phyloP scores from a whole-genome alignment of 2,329 filamentous ascomycete genomes.

The Cladophialophora exuberans region DNA sequence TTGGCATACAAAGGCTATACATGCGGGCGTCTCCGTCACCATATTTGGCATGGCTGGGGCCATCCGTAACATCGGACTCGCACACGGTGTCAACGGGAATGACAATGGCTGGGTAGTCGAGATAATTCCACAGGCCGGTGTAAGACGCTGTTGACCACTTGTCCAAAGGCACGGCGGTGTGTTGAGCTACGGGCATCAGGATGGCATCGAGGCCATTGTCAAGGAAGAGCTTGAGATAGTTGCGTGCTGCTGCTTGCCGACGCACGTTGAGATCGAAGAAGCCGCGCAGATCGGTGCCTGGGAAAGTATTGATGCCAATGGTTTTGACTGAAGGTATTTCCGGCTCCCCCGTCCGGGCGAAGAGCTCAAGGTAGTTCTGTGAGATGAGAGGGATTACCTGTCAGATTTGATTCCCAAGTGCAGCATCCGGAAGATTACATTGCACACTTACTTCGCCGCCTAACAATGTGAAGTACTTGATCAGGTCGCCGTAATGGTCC shows the following conservation, averaged over 20 bases:
- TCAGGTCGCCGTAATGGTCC: conserved; percentile 15
- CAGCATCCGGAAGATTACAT: background rate
- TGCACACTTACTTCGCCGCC: conserved; percentile 17
- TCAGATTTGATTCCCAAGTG: background rate
- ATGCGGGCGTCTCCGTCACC: conserved; percentile 18
- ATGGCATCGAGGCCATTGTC: conserved; percentile 59
- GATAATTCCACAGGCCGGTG: conserved; percentile 68
- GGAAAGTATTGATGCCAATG: conserved; percentile 8
- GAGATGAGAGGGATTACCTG: background rate
- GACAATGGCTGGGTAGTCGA: conserved; percentile 66
- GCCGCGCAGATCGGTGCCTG: conserved; percentile 14
- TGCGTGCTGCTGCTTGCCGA: conserved; percentile 13
- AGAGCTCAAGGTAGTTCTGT: conserved; percentile 19
- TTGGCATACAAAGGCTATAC: conserved; percentile 20
- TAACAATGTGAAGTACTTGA: conserved; percentile 15
- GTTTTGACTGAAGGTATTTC: conserved; percentile 16
- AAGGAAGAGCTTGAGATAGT: conserved; percentile 33
- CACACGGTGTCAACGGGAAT: conserved; percentile 62
- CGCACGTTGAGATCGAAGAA: conserved; percentile 23
- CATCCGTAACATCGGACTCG: conserved; percentile 50
- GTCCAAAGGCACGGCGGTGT: conserved; percentile 64
- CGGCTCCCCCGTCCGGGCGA: conserved; percentile 22
- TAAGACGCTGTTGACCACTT: conserved; percentile 64
- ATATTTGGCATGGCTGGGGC: conserved; percentile 38
- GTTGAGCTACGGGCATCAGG: conserved; percentile 64